phyloP scores from a whole-genome alignment of 768 basidiomycete genomes.

The Arthromyces matolae region DNA sequence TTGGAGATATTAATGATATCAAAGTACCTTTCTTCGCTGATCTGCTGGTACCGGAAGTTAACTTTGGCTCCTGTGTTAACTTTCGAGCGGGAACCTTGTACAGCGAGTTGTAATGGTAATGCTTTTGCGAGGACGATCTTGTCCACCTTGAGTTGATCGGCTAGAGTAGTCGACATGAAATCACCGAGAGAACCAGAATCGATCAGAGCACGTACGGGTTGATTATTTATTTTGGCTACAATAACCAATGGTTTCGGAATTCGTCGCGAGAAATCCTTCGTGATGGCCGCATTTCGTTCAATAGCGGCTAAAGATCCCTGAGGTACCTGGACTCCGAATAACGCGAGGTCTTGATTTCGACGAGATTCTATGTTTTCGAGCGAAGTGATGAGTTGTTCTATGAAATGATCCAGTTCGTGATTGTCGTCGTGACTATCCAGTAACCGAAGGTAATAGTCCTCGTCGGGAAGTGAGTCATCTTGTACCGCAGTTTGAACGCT shows the following conservation, averaged over 20 bases:
- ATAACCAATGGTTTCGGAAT: conserved; percentile 33
- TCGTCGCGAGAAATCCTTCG: conserved; percentile 12
- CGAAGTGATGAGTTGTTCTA: neutral
- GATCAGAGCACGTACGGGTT: conserved; percentile 29
- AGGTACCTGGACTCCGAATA: neutral
- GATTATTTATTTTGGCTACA: conserved; percentile 27
- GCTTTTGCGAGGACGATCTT: conserved; percentile 23
- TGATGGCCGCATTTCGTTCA: conserved; percentile 21
- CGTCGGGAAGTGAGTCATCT: neutral
- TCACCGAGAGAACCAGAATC: conserved; percentile 36
- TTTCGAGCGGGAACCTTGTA: conserved; percentile 35
- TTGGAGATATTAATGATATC: conserved; percentile 35
- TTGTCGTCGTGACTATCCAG: neutral
- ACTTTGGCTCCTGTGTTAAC: conserved; percentile 27
- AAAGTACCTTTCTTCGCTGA: conserved; percentile 27
- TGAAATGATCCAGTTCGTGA: neutral
- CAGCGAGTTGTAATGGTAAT: conserved; percentile 33
- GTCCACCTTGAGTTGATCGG: conserved; percentile 32
- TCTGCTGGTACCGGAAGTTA: conserved; percentile 31
- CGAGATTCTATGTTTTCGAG: neutral
- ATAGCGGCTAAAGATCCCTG: conserved; percentile 1
- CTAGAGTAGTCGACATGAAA: too few species aligned
- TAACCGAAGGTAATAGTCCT: neutral
- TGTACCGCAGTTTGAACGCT: neutral
- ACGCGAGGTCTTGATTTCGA: neutral